phyloP scores from a whole-genome alignment of 2,329 filamentous ascomycete species.

The Penicillium nordicum region DNA sequence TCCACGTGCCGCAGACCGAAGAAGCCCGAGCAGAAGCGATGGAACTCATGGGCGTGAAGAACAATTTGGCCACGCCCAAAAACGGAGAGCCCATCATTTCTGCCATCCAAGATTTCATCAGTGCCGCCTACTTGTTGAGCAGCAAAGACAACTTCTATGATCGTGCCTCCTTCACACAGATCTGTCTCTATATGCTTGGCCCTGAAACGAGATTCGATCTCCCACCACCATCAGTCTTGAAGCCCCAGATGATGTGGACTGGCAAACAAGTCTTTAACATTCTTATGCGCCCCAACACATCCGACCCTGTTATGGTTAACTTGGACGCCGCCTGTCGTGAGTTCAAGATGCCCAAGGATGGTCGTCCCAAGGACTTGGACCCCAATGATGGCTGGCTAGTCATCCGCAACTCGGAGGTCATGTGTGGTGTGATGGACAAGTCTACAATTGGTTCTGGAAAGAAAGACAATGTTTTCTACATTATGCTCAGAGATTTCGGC shows the following conservation, averaged over 20 bases:
- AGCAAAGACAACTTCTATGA: conserved; percentile 93
- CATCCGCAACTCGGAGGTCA: conserved; percentile 91
- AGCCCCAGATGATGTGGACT: conserved; percentile 86
- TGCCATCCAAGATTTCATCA: conserved; percentile 99
- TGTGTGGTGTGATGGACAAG: conserved; percentile 98
- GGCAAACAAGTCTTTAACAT: conserved; percentile 96
- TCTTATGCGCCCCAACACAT: conserved; percentile 80
- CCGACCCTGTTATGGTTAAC: conserved; percentile 81
- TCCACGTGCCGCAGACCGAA: conserved; percentile 96
- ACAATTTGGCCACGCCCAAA: conserved; percentile 93
- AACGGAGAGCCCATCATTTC: conserved; percentile 98
- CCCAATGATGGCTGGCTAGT: conserved; percentile 87
- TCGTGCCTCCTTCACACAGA: conserved; percentile 79
- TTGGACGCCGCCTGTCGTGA: conserved; percentile 88
- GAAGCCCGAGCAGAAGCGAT: conserved; percentile 94
- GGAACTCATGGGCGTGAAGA: conserved; percentile 94
- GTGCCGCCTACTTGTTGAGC: conserved; percentile 84
- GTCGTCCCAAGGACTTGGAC: conserved; percentile 59
- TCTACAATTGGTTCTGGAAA: conserved; percentile 94
- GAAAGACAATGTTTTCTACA: conserved; percentile 96
- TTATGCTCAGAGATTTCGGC: conserved; percentile 92
- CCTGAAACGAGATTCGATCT: conserved; percentile 74
- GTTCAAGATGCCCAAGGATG: conserved; percentile 49
- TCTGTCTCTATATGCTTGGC: conserved; percentile 92
- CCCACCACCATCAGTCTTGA: conserved; percentile 80